Evolutionary conservation across 441 rosid genomes (phyloP), one percentile per base, ranked within the genome.

Genomic region (Brassica balearica): DNA sequence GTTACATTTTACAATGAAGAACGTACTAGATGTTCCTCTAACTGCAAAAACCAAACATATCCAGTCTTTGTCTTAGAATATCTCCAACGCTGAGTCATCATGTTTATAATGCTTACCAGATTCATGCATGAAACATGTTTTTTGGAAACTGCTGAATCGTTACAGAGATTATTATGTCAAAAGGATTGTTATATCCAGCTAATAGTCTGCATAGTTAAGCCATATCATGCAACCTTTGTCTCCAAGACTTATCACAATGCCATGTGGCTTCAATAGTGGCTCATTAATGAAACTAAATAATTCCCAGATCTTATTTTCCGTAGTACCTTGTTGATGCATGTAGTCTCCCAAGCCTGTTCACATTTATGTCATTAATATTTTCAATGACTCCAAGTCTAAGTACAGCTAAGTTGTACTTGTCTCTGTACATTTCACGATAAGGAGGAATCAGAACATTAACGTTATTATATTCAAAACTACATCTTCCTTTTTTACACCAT

Each of bases 201-300:
- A 74, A 70, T 74, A 69, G 65, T 74, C 9, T 56, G 56, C 64
- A 71, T 75, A 46, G 51, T 71, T 46, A 69, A 66, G 76, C 73
- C 65, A 70, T 71, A 75, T 80, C 69, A 80, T 80, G 70, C 65
- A 75, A 75, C 5, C 25, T 71, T 66, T 80, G 83, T 80, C 83
- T 66, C 80, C 51, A 66, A 80, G 71, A 66, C 80, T 48, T 71
- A 80, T 80, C 83, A 65, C 83, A 80, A 71, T 8, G 6, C 70
- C 83, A 80, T 80, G 83, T 80, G 82, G 73, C 48, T 65, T 70
- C 76, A 59, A 65, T 65, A 80, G 75, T 74, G 72, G 75, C 56
- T 75, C 71, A 75, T 80, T 80, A 6, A 75, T 70, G 71, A 79
- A 60, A 72, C 69, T 34, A n/a, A 67, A 65, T 78, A 66, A 74